Evolutionary conservation across 345 rosid species (phyloP), one percentile per base, ranked within the genome.

Genomic region (Kernera saxatilis): DNA sequence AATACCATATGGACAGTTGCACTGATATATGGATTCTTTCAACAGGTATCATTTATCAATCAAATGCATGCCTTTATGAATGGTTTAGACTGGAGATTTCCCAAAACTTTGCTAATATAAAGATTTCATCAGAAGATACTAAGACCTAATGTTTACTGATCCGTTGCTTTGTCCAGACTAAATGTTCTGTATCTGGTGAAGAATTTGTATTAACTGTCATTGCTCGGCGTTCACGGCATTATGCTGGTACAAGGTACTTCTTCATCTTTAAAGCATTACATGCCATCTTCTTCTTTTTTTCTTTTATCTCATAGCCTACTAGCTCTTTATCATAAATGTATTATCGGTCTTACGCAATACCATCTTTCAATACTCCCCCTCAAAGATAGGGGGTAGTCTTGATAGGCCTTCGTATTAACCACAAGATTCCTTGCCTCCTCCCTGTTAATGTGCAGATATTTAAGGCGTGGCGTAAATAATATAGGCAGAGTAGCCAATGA

Each of bases 401-500:
- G 27, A 60, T 17, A 39, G 18, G 41, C 52, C 17, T 70, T 8
- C 59, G 39, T 23, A 35, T 72, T 17, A 25, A 19, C 67, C 40
- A 40, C 22, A 18, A 54, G 8, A 26, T 21, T 26, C 17, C 8
- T 65, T 26, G 22, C 39, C 18, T 76, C 60, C 56, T 59, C 56
- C 69, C 9, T 37, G 13, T 26, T 39, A 56, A 64, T 62, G 48
- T 54, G 55, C 80, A 94, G 99, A 69, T 94, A 86, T 73, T 69
- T 89, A 71, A 88, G 88, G 76, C 96, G 97, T n/a, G 99, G 99
- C 45, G 90, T 94, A 48, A 89, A 88, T 74, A 85, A 85, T 55
- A 80, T 77, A 76, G 99, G 99, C 60, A 83, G 88, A 77, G 97
- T 94, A 48, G 99, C 99, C 58, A 94, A 94, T 73, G 97, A 91